Evolutionary conservation across 345 rosid species (phyloP).

Genomic region (Eucalyptus lansdowneana): DNA sequence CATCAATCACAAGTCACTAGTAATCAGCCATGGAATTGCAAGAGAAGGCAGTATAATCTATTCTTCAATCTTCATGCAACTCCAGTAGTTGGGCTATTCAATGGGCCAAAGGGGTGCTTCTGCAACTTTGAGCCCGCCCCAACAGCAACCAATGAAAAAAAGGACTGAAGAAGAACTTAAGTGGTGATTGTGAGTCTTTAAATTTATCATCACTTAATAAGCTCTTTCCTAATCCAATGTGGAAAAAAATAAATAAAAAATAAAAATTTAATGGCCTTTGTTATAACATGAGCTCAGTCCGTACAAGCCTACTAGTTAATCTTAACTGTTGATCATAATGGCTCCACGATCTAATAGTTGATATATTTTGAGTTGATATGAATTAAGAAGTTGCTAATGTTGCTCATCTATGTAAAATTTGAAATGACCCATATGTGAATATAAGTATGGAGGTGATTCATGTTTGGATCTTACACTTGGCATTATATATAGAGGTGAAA

Average conservation of each 20-base stretch:
- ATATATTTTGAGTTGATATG: background rate
- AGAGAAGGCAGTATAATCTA: background rate
- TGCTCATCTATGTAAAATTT: background rate
- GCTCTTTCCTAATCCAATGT: background rate
- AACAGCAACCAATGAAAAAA: background rate
- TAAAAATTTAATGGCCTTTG: background rate
- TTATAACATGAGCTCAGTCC: background rate
- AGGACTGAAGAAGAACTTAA: background rate
- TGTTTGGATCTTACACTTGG: background rate
- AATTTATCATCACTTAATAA: background rate
- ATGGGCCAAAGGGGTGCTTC: background rate
- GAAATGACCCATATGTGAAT: background rate
- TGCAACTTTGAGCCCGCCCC: background rate
- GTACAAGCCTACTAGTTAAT: background rate
- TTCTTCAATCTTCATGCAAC: background rate
- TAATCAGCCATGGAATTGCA: background rate
- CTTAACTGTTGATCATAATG: accelerated
- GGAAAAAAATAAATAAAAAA: background rate
- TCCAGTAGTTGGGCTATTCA: background rate
- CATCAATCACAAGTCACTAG: background rate
- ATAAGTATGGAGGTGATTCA: background rate
- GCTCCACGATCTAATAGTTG: background rate
- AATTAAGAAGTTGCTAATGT: background rate
- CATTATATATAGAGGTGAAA: background rate
- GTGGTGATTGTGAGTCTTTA: background rate